A percentile compares a stretch with the other conserved stretches of the same genome.
These are phyloP conservation scores for Bipolaris victoriae DNA, from an alignment of 2,329 filamentous ascomycete species.

Conservation along the genomic window DNA sequence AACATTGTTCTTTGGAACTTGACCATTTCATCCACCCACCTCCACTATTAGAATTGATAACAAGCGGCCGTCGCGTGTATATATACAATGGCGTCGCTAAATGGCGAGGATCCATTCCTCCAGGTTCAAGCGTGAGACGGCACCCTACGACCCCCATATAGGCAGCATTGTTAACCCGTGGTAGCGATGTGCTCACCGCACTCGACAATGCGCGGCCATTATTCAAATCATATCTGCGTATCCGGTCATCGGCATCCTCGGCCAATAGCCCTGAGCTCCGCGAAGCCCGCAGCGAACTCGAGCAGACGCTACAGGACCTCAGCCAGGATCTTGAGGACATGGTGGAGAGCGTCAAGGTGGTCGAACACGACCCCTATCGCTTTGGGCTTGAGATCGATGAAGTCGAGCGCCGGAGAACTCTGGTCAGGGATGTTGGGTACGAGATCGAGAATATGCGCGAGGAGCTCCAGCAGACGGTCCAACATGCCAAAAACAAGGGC, in stretches of 20 bases:
- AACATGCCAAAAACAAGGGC: conserved; percentile 48
- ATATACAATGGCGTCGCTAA: conserved; percentile 48
- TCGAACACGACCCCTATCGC: conserved; percentile 84
- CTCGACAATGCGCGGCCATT: conserved; percentile 81
- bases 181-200: conserved; percentile 85
- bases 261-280: conserved; percentile 68
- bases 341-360: conserved; percentile 81
- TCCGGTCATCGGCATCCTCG: conserved; percentile 80
- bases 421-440: conserved; percentile 86
- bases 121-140: conserved; percentile 55
- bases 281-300: conserved; percentile 74
- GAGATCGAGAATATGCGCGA: conserved; percentile 90
- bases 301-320: conserved; percentile 74
- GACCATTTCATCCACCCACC: neutral
- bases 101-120: conserved; percentile 57
- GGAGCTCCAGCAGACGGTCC: conserved; percentile 71
- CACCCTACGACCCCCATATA: conserved; percentile 3
- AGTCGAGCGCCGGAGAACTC: conserved; percentile 75
- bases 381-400: conserved; percentile 87
- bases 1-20: conserved; percentile 10
- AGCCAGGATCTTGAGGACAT: conserved; percentile 88
- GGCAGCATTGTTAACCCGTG: conserved; percentile 28
- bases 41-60: neutral
- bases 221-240: conserved; percentile 94
- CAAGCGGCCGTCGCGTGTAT: conserved; percentile 12